Base-by-base conservation (phyloP, 192 early-diverging fungal species). In the Gaertneriomyces sp. region DNA sequence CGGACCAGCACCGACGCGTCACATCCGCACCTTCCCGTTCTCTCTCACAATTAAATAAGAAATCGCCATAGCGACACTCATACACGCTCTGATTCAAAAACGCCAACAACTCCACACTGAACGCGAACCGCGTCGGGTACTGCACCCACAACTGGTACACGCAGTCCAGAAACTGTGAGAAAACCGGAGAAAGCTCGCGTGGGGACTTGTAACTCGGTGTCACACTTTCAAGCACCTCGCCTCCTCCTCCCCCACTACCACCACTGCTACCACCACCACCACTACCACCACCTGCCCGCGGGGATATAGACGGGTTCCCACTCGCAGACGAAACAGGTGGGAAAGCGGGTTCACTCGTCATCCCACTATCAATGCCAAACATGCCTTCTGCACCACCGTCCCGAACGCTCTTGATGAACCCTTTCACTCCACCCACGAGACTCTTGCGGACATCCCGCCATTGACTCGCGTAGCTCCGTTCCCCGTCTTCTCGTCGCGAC, bases 91-190 rank as follows among this genome's bases (percentile, higher is more conserved):
- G 87, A 72, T 93, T 91, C 47, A 99, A 78, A 19, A 88, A 79
- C 0, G 88, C 79, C 63, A 99, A 72, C 51, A 95, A 82, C 19
- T 79, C 68, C 70, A 95, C 92, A 64, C 88, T 90, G 63, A 93
- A 99, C 81, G 95, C 94, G 75, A 99, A 99, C 58, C 90, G 85
- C 3, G 87, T 87, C 10, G 96, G 94, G 60, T 85, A 87, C 75
- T 94, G 90, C 19, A 77, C 80, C 80, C 90, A 90, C 11, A 95
- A 75, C 76, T 99, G 96, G 76, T 91, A 99, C 39, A 94, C 83
- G 76, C 93, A 95, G 74, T 99, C 96, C 11, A 99, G 79, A 65
- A 97, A 99, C 77, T 99, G 96, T 45, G 94, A 89, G 72, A 99
- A 99, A 9, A 99, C 88, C 10, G 96, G 96, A 33, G 90, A 90